Conservation (phyloP, 2,329 filamentous ascomycete genomes). For the Byssothecium circinans region DNA sequence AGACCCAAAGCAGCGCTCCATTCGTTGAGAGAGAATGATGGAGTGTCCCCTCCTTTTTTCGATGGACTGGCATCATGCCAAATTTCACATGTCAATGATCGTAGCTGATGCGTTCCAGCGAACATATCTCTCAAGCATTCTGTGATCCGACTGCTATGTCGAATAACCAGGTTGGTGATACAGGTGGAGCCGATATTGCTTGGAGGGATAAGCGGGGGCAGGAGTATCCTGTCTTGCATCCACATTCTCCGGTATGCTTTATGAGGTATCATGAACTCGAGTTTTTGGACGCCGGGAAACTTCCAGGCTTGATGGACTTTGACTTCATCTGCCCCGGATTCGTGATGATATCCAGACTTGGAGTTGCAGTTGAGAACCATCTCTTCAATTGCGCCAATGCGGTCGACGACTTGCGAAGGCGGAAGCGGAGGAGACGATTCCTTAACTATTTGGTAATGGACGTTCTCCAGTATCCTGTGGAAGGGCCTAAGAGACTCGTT, state of each 20-base stretch:
- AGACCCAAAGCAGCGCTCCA: slow-evolving; percentile 20
- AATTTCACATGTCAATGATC: slow-evolving; percentile 28
- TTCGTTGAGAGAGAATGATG: slow-evolving; percentile 17
- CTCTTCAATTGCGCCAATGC: slow-evolving; percentile 20
- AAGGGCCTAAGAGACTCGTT: slow-evolving; percentile 23
- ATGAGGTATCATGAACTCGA: slow-evolving; percentile 19
- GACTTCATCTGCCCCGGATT: neutral
- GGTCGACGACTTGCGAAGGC: slow-evolving; percentile 12
- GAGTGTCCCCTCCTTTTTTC: neutral
- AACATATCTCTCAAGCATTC: slow-evolving; percentile 12
- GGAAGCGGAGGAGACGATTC: slow-evolving; percentile 1
- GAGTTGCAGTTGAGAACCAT: slow-evolving; percentile 24
- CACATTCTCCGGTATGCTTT: slow-evolving; percentile 4
- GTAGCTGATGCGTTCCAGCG: slow-evolving; percentile 19
- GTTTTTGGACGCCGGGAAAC: slow-evolving; percentile 13
- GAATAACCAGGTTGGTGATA: slow-evolving; percentile 25
- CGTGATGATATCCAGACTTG: slow-evolving; percentile 16
- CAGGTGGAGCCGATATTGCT: slow-evolving; percentile 4
- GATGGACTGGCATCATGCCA: slow-evolving; percentile 3
- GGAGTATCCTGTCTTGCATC: neutral
- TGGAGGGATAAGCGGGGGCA: neutral
- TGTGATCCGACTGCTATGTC: slow-evolving; percentile 16
- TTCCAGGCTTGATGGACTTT: slow-evolving; percentile 18
- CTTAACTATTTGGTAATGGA: slow-evolving; percentile 9
- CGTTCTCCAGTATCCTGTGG: slow-evolving; percentile 17